Base-by-base conservation (phyloP, 2,329 filamentous ascomycete species). In the Hyphodiscus sp. region DNA sequence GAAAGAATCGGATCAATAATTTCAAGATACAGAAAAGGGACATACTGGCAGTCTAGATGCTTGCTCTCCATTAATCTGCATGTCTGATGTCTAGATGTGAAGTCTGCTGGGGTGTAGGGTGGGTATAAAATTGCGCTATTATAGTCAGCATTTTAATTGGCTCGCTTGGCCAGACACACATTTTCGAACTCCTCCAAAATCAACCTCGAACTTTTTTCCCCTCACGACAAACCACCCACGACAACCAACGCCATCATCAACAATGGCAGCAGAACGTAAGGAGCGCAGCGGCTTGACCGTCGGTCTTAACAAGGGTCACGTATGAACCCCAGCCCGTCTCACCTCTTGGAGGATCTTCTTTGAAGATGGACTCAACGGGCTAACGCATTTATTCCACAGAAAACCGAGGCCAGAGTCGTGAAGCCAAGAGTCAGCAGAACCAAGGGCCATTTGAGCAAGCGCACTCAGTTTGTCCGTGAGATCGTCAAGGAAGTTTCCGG, bases 401-500 rank as follows among this genome's bases (percentile, higher is more conserved):
- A 91, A 83, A 90, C 87, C 76, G 91, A 87, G 67, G 73, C 84
- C 68, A 83, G 89, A 72, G 85, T 87, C 70, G 74, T 77, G 74
- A 91, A 91, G 81, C 82, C 83, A 70, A 83, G 86, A 70, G 82
- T 91, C 70, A 89, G 85, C 71, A 81, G 86, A 68, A 91, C 85
- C 80, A 97, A 96, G 85, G 94, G 94, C 68, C 89, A 94, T 78
- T 80, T 95, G 72, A 95, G 89, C 81, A 96, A 95, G 86, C 86
- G 91, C 71, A 97, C 94, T 68, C 85, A 88, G 69, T 97, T 99
- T 79, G 92, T 97, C 68, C 85, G 94, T 69, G 91, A 96, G 73
- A 87, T 99, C 73, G 90, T 96, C 76, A 95, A 95, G 83, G 94
- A 99, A 82, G 94, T 97, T 75, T 86, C 91, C 76, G 94, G 88